Percentiles rank a stretch among this genome's conserved stretches.
phyloP scores from a whole-genome alignment of 208 protist species.

The Leishmania martiniquensis region DNA sequence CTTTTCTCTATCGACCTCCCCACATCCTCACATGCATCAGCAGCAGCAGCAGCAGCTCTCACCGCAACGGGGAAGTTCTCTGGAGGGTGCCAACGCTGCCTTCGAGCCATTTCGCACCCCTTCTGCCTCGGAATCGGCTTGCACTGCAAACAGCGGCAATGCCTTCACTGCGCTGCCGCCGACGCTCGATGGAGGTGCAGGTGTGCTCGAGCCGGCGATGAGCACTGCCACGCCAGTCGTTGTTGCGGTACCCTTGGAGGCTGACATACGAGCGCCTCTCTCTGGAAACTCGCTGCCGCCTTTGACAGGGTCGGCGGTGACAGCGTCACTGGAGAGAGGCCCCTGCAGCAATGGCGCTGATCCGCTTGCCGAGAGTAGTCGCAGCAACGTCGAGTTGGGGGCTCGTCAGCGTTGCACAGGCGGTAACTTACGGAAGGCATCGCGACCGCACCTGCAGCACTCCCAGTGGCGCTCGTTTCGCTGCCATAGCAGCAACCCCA shows the following conservation, averaged over 20 bases:
- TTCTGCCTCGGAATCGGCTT: background rate
- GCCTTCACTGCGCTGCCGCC: background rate
- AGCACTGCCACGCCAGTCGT: background rate
- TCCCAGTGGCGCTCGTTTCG: constrained; percentile 22
- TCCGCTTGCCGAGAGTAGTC: too few relatives aligned
- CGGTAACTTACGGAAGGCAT: constrained; percentile 8
- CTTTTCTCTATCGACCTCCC: constrained; percentile 11
- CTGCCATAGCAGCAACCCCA: background rate
- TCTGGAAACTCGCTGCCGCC: too few relatives aligned
- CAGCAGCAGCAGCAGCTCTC: background rate
- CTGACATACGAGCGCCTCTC: background rate
- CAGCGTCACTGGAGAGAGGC: background rate
- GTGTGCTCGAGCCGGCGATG: background rate
- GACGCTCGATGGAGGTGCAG: background rate
- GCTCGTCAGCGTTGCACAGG: background rate
- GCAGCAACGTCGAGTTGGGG: too few relatives aligned
- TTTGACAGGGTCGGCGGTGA: background rate
- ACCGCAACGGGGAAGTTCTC: background rate
- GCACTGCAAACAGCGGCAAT: constrained; percentile 2
- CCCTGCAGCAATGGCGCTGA: background rate
- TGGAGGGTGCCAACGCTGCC: background rate
- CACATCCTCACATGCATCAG: background rate
- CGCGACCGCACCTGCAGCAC: constrained; percentile 12
- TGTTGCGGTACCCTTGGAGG: background rate
- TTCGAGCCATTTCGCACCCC: background rate